Conservation (phyloP, 305 asterid species). For the Fraxinus baroniana region DNA sequence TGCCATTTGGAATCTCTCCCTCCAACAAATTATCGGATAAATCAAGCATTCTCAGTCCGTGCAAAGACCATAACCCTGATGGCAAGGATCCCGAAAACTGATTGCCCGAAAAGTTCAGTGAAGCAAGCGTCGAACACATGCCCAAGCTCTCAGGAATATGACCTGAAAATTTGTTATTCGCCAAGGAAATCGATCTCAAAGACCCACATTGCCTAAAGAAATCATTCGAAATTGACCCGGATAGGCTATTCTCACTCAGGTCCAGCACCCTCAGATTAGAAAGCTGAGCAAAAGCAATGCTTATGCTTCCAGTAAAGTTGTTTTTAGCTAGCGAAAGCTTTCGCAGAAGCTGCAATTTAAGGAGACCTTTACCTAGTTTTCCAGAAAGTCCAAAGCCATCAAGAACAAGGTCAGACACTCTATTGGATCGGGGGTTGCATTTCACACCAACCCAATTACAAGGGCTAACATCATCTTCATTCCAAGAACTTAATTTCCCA, state of each 20-base stretch:
- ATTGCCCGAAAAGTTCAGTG: constrained; percentile 62
- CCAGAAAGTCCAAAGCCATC: constrained; percentile 81
- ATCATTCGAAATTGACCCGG: constrained; percentile 56
- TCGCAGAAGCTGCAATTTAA: constrained; percentile 60
- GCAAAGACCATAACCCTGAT: constrained; percentile 58
- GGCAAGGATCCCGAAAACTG: constrained; percentile 71
- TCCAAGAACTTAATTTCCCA: constrained; percentile 68
- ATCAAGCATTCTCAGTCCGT: constrained; percentile 63
- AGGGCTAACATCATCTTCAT: constrained; percentile 73
- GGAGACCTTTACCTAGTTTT: constrained; percentile 76
- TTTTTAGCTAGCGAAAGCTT: constrained; percentile 67
- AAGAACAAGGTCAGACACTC: constrained; percentile 83
- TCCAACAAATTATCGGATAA: constrained; percentile 70
- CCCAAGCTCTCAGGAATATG: constrained; percentile 66
- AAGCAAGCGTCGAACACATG: constrained; percentile 63
- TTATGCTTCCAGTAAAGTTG: constrained; percentile 68
- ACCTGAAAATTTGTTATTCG: constrained; percentile 67
- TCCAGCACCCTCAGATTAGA: constrained; percentile 58
- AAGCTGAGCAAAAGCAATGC: constrained; percentile 60
- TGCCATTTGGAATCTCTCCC: constrained; percentile 62
- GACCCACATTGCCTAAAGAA: constrained; percentile 77
- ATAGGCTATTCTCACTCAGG: constrained; percentile 69
- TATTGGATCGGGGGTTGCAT: constrained; percentile 76
- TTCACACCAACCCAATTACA: constrained; percentile 74
- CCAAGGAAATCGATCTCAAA: constrained; percentile 63